Evolutionary conservation across 1,139 yeast species (phyloP).

Genomic region (Zygotorulaspora mrakii): DNA sequence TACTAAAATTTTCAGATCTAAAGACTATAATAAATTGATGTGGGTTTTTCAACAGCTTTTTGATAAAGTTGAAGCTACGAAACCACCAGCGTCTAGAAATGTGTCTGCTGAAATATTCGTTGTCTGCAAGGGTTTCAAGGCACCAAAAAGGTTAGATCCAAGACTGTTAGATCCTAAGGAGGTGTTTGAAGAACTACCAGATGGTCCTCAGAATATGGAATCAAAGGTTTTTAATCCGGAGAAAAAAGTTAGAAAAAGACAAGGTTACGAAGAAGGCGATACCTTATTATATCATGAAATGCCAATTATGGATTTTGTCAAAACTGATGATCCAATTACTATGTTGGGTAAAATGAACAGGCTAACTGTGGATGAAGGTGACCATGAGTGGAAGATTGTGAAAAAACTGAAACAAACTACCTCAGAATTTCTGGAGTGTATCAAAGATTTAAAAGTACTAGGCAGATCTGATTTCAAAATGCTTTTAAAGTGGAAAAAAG

Average conservation of each 20-base stretch:
- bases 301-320: constrained; percentile 76
- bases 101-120: constrained; percentile 99
- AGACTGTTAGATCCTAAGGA: constrained; percentile 85
- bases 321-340: constrained; percentile 77
- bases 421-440: constrained; percentile 71
- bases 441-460: constrained; percentile 86
- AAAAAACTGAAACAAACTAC: constrained; percentile 72
- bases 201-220: constrained; percentile 76
- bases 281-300: constrained; percentile 69
- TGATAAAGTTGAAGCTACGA: constrained; percentile 95
- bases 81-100: constrained; percentile 97
- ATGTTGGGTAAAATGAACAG: constrained; percentile 69
- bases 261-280: constrained; percentile 96
- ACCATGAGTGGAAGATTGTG: constrained; percentile 69
- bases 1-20: constrained; percentile 93
- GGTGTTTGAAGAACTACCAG: constrained; percentile 88
- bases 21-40: constrained; percentile 92
- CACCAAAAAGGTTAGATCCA: constrained; percentile 93
- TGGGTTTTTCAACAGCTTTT: constrained; percentile 97
- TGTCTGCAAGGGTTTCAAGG: constrained; percentile 92
- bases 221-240: constrained; percentile 94
- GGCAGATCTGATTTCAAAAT: constrained; percentile 90
- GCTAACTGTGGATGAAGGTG: constrained; percentile 57
- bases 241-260: constrained; percentile 82
- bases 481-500: constrained; percentile 82